Percentiles rank a stretch among this genome's conserved stretches.
Evolutionary conservation across 495 filamentous ascomycete genomes (phyloP).

Genomic region (Wilcoxina mikolae): DNA sequence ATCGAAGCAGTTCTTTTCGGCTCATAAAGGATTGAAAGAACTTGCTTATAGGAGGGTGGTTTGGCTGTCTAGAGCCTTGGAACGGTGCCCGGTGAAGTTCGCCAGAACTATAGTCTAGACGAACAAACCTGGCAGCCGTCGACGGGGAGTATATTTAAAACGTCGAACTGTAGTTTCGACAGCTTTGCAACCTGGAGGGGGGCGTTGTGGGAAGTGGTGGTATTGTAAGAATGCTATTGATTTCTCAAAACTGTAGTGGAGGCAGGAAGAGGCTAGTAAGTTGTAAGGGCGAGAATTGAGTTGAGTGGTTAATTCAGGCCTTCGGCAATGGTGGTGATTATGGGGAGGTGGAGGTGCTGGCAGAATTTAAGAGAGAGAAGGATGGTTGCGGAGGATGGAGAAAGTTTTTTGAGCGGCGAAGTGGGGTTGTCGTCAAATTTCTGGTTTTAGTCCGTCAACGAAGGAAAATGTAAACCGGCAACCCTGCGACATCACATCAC

Average conservation of each 20-base stretch:
- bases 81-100: conserved; percentile 26
- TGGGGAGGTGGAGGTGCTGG: not conserved
- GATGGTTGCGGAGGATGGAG: not conserved
- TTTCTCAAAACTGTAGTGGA: too few species aligned
- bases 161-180: conserved; percentile 8
- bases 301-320: too few species aligned
- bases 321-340: too few species aligned
- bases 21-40: conserved; percentile 56
- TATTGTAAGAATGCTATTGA: too few species aligned
- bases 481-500: not conserved
- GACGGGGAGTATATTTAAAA: conserved; percentile 2
- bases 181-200: conserved; percentile 8
- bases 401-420: not conserved
- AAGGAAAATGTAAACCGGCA: not conserved
- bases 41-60: conserved; percentile 20
- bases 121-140: conserved; percentile 22
- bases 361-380: not conserved
- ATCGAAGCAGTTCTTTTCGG: conserved; percentile 80
- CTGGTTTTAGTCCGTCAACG: not conserved
- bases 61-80: conserved; percentile 27
- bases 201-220: not conserved
- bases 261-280: too few species aligned
- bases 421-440: not conserved
- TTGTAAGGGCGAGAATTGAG: too few species aligned
- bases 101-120: conserved; percentile 27